phyloP scores from a whole-genome alignment of 345 rosid genomes.

The Cochlearia excelsa region DNA sequence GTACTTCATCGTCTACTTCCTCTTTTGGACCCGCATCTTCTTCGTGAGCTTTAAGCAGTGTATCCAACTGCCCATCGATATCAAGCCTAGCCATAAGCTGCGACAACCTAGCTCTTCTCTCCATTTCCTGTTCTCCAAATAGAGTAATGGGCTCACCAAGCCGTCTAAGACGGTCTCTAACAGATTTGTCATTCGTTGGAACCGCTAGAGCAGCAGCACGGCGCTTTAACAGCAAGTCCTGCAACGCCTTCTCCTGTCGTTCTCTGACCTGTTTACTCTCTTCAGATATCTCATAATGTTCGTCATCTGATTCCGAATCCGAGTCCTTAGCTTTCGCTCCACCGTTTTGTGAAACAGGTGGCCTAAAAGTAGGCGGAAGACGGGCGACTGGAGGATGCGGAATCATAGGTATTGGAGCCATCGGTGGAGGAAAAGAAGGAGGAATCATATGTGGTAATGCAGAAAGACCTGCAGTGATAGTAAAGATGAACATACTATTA shows the following conservation, averaged over 20 bases:
- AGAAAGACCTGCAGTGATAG: constrained; percentile 32
- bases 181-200: constrained; percentile 95
- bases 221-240: constrained; percentile 75
- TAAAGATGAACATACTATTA: background rate
- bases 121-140: constrained; percentile 97
- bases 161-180: constrained; percentile 78
- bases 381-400: constrained; percentile 49
- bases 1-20: constrained; percentile 60
- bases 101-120: constrained; percentile 84
- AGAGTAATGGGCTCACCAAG: constrained; percentile 91
- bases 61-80: constrained; percentile 77
- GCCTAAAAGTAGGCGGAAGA: constrained; percentile 50
- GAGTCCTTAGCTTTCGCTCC: constrained; percentile 49
- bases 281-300: constrained; percentile 63
- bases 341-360: constrained; percentile 58
- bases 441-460: constrained; percentile 36
- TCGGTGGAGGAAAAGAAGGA: constrained; percentile 47
- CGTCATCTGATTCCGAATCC: constrained; percentile 64
- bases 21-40: constrained; percentile 62
- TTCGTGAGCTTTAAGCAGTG: constrained; percentile 78
- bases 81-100: constrained; percentile 87
- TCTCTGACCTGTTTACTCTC: constrained; percentile 66
- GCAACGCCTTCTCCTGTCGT: constrained; percentile 85
- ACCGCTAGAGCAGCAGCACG: constrained; percentile 93
- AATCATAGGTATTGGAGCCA: constrained; percentile 56